Base-by-base conservation (phyloP, 371 early-diverging fungal species). In the Rhizopus stolonifer region DNA sequence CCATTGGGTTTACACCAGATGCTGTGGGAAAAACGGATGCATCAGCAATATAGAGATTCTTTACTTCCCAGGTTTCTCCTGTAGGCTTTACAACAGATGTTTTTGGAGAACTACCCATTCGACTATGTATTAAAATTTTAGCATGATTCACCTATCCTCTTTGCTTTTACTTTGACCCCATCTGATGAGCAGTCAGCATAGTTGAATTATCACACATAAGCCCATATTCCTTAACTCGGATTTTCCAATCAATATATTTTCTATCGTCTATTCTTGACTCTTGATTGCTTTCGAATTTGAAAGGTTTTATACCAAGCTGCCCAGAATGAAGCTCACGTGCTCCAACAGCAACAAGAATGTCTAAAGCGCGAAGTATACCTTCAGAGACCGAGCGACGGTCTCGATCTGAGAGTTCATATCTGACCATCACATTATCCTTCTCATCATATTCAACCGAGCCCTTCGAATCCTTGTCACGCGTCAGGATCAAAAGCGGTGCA, bases 1-100 rank as follows among this genome's bases (percentile, higher is more conserved):
- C 66, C 87, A 88, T 88, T 3, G 88, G 88, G 61, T 87, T 86
- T 40, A 88, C 89, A 43, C 91, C 90, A 18, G 58, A 62, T 8
- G 86, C 74, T 0, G 87, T 84, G 4, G 89, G 89, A 61, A 88
- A 85, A 26, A 85, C 15, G 2, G 80, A 81, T 5, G 83, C 82
- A 58, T 89, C 89, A 5, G 83, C 81, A 4, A 90, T 83, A 48
- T 79, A 88, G 18, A 89, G 56, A 18, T 79, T 74, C 56, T 84
- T 72, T 42, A 83, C 71, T 54, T 87, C 90, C 83, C 85, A 90
- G 3, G 81, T 79, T n/a, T n/a, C n/a, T n/a, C n/a, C n/a, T n/a
- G n/a, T n/a, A n/a, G n/a, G n/a, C n/a, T n/a, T n/a, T n/a, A 81
- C 70, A 14, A 60, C 90, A 1, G 83, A 81, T 2, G 34, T 48